Percentiles rank a stretch among this genome's conserved stretches.
phyloP scores from a whole-genome alignment of 305 asterid species.

The Fraxinus sp. region DNA sequence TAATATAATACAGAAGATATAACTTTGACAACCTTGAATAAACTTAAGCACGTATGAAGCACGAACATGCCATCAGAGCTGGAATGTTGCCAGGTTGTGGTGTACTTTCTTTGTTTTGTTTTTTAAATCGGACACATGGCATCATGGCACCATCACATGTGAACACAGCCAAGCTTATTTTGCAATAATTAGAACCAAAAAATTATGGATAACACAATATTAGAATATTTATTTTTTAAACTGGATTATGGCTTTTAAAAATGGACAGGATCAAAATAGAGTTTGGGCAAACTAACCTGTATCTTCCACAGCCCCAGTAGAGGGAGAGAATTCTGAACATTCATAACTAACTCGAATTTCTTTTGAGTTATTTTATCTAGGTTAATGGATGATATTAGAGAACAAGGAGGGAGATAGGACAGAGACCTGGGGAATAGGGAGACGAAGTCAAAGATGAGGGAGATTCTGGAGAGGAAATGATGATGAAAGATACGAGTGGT shows the following conservation, averaged over 20 bases:
- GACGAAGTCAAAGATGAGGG: background rate
- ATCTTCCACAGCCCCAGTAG: background rate
- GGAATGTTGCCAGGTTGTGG: background rate
- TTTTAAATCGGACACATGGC: background rate
- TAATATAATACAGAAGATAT: background rate
- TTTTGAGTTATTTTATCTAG: background rate
- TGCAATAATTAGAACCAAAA: background rate
- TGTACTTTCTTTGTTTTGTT: background rate
- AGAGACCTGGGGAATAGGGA: background rate
- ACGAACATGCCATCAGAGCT: background rate
- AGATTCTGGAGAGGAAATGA: background rate
- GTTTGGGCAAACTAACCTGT: background rate
- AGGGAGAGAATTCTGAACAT: background rate
- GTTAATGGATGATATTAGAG: background rate
- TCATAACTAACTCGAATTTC: background rate
- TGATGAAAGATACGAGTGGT: background rate
- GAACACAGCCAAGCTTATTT: background rate
- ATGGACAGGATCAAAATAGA: background rate
- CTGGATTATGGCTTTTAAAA: background rate
- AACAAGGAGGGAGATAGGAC: background rate
- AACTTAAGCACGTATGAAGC: background rate
- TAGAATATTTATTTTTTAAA: background rate
- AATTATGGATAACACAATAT: background rate
- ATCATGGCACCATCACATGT: background rate
- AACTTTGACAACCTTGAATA: background rate